Evolutionary conservation across 495 filamentous ascomycete species (phyloP).

Genomic region (Annulohypoxylon maeteangense): DNA sequence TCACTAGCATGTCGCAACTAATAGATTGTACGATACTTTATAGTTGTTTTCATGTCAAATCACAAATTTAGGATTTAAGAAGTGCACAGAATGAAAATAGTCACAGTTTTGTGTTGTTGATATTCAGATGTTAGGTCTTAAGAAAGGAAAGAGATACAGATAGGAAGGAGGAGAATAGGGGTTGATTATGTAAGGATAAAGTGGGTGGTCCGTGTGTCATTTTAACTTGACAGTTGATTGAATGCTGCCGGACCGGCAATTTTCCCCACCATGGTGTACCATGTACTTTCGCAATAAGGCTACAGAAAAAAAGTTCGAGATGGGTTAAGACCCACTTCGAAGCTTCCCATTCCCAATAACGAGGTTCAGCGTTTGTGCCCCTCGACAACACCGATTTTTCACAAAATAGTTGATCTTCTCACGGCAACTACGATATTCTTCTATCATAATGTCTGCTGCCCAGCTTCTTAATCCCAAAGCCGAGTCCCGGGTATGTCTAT

Average conservation of each 20-base stretch:
- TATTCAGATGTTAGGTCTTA: too few species aligned
- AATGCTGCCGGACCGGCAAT: background rate
- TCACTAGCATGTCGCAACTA: too few species aligned
- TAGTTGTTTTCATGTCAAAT: too few species aligned
- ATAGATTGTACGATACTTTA: too few species aligned
- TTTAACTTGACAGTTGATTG: background rate
- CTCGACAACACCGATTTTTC: constrained; percentile 37
- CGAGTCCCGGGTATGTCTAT: constrained; percentile 82
- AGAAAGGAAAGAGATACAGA: too few species aligned
- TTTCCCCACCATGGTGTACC: background rate
- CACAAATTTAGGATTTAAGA: too few species aligned
- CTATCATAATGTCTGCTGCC: constrained; percentile 79
- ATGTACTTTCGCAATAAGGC: constrained; percentile 13
- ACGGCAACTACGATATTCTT: background rate
- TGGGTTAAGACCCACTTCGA: constrained; percentile 26
- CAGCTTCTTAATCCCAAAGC: constrained; percentile 98
- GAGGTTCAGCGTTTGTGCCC: constrained; percentile 16
- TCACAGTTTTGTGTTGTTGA: too few species aligned
- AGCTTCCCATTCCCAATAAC: constrained; percentile 10
- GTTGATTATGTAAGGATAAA: background rate
- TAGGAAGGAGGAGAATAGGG: too few species aligned
- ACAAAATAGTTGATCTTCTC: constrained; percentile 20
- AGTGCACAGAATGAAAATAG: too few species aligned
- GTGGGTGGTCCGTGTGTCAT: background rate
- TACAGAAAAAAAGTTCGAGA: constrained; percentile 53